Evolutionary conservation across 768 basidiomycete genomes (phyloP).

Genomic region (Trametes punicea): DNA sequence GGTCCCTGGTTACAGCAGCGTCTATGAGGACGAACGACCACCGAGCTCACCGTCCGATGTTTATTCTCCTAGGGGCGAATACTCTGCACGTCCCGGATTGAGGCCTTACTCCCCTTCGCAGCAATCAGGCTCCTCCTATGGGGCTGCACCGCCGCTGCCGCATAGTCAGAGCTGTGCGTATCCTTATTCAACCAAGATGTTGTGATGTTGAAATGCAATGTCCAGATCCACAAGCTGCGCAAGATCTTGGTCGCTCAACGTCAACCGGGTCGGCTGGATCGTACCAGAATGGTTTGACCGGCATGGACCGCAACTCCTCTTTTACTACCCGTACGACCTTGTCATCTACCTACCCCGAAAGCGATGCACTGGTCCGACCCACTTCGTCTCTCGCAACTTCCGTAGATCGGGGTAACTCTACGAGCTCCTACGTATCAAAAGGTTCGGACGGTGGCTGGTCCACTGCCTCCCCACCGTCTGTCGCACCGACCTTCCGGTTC

Average conservation of each 20-base stretch:
- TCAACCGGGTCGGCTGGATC: constrained; percentile 16
- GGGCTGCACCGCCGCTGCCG: background rate
- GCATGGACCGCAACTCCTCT: constrained; percentile 23
- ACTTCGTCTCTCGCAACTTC: constrained; percentile 25
- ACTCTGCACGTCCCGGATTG: constrained; percentile 3
- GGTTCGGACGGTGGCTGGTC: constrained; percentile 22
- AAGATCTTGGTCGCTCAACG: constrained; percentile 14
- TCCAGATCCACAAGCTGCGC: constrained; percentile 9
- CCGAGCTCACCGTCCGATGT: constrained; percentile 22
- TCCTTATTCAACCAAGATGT: background rate
- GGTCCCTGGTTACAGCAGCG: constrained; percentile 24
- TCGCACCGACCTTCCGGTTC: constrained; percentile 19
- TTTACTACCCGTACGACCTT: constrained; percentile 17
- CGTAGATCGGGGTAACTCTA: constrained; percentile 32
- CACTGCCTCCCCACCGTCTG: constrained; percentile 11
- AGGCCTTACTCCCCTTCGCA: constrained; percentile 16
- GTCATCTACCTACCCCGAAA: constrained; percentile 19
- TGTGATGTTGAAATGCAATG: background rate
- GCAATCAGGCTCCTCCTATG: constrained; percentile 10
- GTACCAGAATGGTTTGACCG: constrained; percentile 14
- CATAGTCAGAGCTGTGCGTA: constrained; percentile 19
- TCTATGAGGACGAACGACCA: constrained; percentile 21
- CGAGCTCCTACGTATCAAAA: constrained; percentile 26
- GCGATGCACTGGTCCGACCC: constrained; percentile 2
- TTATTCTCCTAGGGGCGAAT: constrained; percentile 19